Evolutionary conservation across 2,329 filamentous ascomycete genomes (phyloP).

Genomic region (Fonsecaea erecta): DNA sequence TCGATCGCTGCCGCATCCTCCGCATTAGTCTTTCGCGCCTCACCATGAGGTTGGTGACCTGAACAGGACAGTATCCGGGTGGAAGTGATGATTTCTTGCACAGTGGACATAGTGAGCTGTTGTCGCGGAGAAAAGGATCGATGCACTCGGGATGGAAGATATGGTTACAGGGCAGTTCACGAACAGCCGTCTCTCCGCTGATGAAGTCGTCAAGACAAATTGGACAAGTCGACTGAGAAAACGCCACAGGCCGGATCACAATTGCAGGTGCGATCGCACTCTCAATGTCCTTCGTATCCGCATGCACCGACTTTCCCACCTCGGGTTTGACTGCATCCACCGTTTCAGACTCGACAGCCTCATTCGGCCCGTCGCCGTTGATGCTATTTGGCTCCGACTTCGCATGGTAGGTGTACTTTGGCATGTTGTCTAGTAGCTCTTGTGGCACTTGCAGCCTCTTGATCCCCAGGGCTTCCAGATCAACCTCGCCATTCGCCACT

Average conservation of each 20-base stretch:
- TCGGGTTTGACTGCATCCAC: not conserved
- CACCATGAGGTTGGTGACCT: conserved; percentile 84
- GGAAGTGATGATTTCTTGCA: conserved; percentile 87
- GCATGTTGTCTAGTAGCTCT: conserved; percentile 72
- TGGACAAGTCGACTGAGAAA: conserved; percentile 81
- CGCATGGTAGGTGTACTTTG: conserved; percentile 72
- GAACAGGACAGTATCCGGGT: conserved; percentile 64
- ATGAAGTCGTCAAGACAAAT: conserved; percentile 87
- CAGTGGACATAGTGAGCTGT: conserved; percentile 85
- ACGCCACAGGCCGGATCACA: conserved; percentile 41
- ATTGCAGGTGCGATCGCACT: conserved; percentile 8
- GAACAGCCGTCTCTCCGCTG: conserved; percentile 70
- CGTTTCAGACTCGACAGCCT: conserved; percentile 1
- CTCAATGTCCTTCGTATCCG: not conserved
- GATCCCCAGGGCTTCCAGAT: conserved; percentile 84
- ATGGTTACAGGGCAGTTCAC: conserved; percentile 85
- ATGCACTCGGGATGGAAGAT: conserved; percentile 94
- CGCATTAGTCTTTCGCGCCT: conserved; percentile 74
- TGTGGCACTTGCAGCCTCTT: conserved; percentile 78
- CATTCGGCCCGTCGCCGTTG: conserved; percentile 5
- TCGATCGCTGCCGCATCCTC: conserved; percentile 28
- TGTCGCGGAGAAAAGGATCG: conserved; percentile 76
- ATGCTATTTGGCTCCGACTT: conserved; percentile 18
- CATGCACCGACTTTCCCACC: not conserved
- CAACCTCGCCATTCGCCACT: conserved; percentile 77